Conservation (phyloP, 345 rosid genomes). For the Syzygium aqueum region DNA sequence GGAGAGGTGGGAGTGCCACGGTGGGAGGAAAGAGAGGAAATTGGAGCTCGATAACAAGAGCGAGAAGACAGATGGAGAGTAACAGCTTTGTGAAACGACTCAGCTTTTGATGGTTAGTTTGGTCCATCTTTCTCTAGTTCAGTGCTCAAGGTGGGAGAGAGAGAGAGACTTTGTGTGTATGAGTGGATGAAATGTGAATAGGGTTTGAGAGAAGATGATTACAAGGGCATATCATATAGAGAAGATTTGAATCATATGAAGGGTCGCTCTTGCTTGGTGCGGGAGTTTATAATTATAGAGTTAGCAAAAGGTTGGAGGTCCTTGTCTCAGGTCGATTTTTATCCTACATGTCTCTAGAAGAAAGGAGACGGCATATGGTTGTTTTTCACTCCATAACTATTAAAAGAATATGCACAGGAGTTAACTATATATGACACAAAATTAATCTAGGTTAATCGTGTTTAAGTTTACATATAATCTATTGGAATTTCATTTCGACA, state of each 20-base stretch:
- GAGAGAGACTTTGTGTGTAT: background rate
- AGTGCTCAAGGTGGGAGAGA: background rate
- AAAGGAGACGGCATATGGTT: background rate
- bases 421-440: background rate
- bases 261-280: background rate
- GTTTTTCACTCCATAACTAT: background rate
- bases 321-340: background rate
- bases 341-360: background rate
- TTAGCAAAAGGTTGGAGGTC: background rate
- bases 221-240: background rate
- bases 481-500: background rate
- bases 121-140: conserved; percentile 21
- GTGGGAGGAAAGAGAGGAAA: conserved; percentile 12
- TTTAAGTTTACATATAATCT: background rate
- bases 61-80: conserved; percentile 48
- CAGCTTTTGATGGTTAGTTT: background rate
- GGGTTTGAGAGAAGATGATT: background rate
- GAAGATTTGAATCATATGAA: background rate
- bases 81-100: conserved; percentile 16
- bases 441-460: background rate
- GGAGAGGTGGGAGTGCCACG: conserved; percentile 21
- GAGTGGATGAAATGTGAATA: background rate
- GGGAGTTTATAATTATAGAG: background rate
- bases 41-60: conserved; percentile 20
- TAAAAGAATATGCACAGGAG: background rate